Evolutionary conservation across 768 basidiomycete species (phyloP).

Genomic region (Amyloporia xantha): DNA sequence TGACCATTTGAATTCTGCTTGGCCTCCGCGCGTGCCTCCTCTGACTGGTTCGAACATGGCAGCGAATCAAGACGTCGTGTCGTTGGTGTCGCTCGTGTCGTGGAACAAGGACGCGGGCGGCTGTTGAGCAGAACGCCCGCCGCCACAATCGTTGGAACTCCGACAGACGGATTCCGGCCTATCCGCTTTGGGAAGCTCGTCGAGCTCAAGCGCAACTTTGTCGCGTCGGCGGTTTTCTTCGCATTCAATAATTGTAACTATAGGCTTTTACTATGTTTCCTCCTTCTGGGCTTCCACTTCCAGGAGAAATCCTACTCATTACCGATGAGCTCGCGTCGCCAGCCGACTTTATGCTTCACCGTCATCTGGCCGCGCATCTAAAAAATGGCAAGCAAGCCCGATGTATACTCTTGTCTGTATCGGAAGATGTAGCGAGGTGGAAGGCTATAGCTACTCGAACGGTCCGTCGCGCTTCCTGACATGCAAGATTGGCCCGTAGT

Average conservation of each 20-base stretch:
- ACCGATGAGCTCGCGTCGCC: slow-evolving; percentile 68
- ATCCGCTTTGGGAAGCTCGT: too few relatives aligned
- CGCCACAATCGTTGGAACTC: neutral
- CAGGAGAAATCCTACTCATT: slow-evolving; percentile 50
- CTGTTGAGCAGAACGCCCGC: too few relatives aligned
- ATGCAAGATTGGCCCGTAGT: neutral
- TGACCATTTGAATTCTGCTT: slow-evolving; percentile 87
- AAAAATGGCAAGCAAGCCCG: slow-evolving; percentile 34
- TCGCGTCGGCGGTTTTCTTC: too few relatives aligned
- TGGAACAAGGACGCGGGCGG: too few relatives aligned
- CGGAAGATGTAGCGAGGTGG: slow-evolving; percentile 53
- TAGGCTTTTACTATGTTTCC: slow-evolving; percentile 47
- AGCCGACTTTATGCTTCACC: slow-evolving; percentile 67
- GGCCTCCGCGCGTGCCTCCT: slow-evolving; percentile 85
- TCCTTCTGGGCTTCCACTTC: slow-evolving; percentile 43
- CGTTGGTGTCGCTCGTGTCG: too few relatives aligned
- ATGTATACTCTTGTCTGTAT: slow-evolving; percentile 51
- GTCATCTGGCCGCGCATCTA: slow-evolving; percentile 42
- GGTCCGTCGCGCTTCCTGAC: slow-evolving; percentile 26
- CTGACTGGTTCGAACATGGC: slow-evolving; percentile 79
- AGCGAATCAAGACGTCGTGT: too few relatives aligned
- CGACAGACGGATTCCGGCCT: too few relatives aligned
- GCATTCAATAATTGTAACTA: too few relatives aligned
- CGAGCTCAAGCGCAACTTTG: too few relatives aligned
- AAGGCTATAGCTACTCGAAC: slow-evolving; percentile 56